Conservation (phyloP, 495 filamentous ascomycete genomes). For the Jackrogersella multiformis region DNA sequence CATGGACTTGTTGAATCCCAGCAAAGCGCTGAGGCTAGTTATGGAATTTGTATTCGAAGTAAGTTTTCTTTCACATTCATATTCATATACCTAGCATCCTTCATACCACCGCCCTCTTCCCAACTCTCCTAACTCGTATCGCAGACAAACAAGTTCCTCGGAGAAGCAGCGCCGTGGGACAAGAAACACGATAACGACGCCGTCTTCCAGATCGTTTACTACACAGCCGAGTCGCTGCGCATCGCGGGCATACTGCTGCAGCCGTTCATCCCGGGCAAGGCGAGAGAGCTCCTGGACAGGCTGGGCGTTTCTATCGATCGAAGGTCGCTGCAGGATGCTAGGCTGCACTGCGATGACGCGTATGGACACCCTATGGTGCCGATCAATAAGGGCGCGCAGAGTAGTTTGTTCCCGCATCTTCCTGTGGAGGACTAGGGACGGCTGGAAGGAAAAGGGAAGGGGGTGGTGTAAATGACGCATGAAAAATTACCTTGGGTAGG, state of each 20-base stretch:
- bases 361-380: constrained; percentile 67
- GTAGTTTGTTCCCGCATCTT: constrained; percentile 51
- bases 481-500: neutral
- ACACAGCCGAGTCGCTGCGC: constrained; percentile 79
- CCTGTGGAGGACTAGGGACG: constrained; percentile 43
- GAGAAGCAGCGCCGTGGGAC: constrained; percentile 52
- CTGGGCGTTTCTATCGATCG: constrained; percentile 73
- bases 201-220: constrained; percentile 65
- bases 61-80: constrained; percentile 20
- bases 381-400: constrained; percentile 56
- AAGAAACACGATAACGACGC: constrained; percentile 28
- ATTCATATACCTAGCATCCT: neutral
- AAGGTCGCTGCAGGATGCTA: constrained; percentile 65
- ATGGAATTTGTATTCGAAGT: constrained; percentile 69
- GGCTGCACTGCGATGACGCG: constrained; percentile 65
- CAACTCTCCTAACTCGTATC: no score
- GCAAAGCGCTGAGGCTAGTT: constrained; percentile 70
- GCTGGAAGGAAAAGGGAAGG: neutral
- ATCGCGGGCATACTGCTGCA: constrained; percentile 85
- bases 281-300: constrained; percentile 75
- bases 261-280: constrained; percentile 89
- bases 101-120: constrained; percentile 15
- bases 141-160: constrained; percentile 79
- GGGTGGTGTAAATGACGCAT: neutral
- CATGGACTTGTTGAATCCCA: constrained; percentile 74